Evolutionary conservation across 2,329 filamentous ascomycete genomes (phyloP).

Genomic region (Phyllosticta paracitricarpa): DNA sequence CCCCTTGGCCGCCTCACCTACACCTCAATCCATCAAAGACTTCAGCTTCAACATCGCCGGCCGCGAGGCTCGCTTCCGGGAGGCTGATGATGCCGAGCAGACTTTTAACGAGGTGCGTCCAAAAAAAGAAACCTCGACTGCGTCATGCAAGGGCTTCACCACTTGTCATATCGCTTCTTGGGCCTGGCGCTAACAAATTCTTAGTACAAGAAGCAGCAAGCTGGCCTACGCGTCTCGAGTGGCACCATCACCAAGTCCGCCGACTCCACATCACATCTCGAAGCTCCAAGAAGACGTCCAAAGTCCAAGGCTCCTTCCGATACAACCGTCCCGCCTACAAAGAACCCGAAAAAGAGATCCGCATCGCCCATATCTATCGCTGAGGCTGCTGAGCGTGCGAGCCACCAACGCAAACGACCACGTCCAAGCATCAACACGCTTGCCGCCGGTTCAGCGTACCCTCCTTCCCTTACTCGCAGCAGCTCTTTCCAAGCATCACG

Average conservation of each 20-base stretch:
- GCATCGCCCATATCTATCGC: conserved; percentile 44
- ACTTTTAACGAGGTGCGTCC: conserved; percentile 44
- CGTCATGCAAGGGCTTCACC: not conserved
- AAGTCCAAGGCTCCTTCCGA: conserved; percentile 9
- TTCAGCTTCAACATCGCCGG: conserved; percentile 65
- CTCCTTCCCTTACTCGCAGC: conserved; percentile 5
- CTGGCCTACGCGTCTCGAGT: conserved; percentile 36
- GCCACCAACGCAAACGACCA: conserved; percentile 41
- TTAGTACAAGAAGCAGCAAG: conserved; percentile 36
- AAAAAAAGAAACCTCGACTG: not conserved
- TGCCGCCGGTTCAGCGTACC: conserved; percentile 4
- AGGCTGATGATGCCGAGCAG: conserved; percentile 47
- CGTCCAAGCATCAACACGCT: conserved; percentile 1
- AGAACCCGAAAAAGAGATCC: conserved; percentile 36
- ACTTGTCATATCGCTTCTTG: not conserved
- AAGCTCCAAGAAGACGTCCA: conserved; percentile 29
- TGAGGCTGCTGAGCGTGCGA: conserved; percentile 42
- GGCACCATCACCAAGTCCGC: conserved; percentile 34
- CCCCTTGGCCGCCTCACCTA: conserved; percentile 73
- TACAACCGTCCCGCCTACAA: conserved; percentile 18
- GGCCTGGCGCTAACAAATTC: not conserved
- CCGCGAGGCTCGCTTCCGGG: conserved; percentile 50
- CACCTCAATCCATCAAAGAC: conserved; percentile 65
- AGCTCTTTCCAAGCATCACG: conserved; percentile 4
- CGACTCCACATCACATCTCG: conserved; percentile 33